Percentiles rank a stretch among this genome's conserved stretches.
Evolutionary conservation across 2,329 filamentous ascomycete genomes (phyloP).

Genomic region (Sarocladium brachiariae): DNA sequence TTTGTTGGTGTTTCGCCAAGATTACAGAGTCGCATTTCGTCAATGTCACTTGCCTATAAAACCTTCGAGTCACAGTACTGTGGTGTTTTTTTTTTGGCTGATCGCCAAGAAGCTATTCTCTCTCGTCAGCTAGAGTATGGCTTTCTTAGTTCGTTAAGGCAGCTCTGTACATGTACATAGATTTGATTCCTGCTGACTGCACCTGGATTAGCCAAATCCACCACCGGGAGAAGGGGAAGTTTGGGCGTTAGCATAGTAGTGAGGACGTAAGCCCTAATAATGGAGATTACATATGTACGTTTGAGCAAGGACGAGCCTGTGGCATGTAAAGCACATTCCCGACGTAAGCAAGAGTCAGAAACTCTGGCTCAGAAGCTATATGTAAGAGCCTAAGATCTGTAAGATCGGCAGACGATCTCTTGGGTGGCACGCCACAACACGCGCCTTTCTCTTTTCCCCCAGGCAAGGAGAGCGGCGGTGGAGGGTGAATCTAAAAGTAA

Average conservation of each 20-base stretch:
- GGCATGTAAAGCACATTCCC: not conserved
- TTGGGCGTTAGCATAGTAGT: too few relatives aligned
- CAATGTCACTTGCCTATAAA: slow-evolving; percentile 3
- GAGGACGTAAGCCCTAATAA: not conserved
- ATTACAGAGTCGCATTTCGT: slow-evolving; percentile 4
- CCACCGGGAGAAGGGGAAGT: too few relatives aligned
- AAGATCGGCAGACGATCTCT: slow-evolving; percentile 9
- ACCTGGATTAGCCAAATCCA: too few relatives aligned
- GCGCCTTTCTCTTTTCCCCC: not conserved
- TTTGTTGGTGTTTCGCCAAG: slow-evolving; percentile 6
- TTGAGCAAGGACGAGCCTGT: not conserved
- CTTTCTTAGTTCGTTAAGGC: too few relatives aligned
- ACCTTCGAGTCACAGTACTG: not conserved
- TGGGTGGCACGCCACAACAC: slow-evolving; percentile 2
- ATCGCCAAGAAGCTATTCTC: not conserved
- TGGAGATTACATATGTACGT: not conserved
- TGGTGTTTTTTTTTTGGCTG: not conserved
- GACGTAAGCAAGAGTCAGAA: too few relatives aligned
- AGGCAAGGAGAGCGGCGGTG: too few relatives aligned
- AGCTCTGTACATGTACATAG: too few relatives aligned
- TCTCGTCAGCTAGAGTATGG: not conserved
- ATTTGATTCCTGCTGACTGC: too few relatives aligned
- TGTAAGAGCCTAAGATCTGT: slow-evolving; percentile 10
- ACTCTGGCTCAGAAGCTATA: not conserved
- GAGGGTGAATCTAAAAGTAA: too few relatives aligned